A percentile compares a stretch with the other conserved stretches of the same genome.
phyloP scores from a whole-genome alignment of 371 early-diverging fungal genomes.

The Mortierella sp. region DNA sequence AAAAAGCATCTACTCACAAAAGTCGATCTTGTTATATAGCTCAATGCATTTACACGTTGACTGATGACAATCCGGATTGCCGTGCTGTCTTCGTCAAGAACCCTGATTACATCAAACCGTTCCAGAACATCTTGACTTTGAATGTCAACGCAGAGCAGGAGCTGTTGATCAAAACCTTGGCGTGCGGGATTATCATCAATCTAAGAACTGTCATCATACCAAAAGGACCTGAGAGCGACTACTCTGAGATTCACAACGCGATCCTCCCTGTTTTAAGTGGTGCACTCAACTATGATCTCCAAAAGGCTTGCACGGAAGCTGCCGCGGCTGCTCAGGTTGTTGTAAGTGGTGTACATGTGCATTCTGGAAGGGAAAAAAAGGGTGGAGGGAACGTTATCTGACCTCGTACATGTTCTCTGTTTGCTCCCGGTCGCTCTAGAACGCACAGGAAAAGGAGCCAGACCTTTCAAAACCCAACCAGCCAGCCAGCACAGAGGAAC shows the following conservation, averaged over 20 bases:
- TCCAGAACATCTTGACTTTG: conserved; percentile 59
- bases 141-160: conserved; percentile 57
- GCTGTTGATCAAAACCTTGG: conserved; percentile 63
- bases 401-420: neutral
- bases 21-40: too few species aligned
- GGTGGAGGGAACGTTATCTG: neutral
- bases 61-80: conserved; percentile 80
- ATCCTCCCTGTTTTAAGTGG: conserved; percentile 64
- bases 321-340: conserved; percentile 59
- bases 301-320: conserved; percentile 65
- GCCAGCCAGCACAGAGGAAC: conserved; percentile 62
- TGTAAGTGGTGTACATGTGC: conserved; percentile 44
- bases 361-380: neutral
- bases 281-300: conserved; percentile 69
- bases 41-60: conserved; percentile 85
- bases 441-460: conserved; percentile 40
- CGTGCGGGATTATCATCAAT: conserved; percentile 62
- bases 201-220: conserved; percentile 34
- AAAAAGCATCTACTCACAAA: too few species aligned
- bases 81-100: conserved; percentile 69
- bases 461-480: conserved; percentile 60
- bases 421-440: conserved; percentile 6
- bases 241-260: conserved; percentile 58
- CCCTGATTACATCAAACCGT: conserved; percentile 63
- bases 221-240: conserved; percentile 27